Conservation (phyloP, 768 basidiomycete genomes). For the Tulasnella sp. region DNA sequence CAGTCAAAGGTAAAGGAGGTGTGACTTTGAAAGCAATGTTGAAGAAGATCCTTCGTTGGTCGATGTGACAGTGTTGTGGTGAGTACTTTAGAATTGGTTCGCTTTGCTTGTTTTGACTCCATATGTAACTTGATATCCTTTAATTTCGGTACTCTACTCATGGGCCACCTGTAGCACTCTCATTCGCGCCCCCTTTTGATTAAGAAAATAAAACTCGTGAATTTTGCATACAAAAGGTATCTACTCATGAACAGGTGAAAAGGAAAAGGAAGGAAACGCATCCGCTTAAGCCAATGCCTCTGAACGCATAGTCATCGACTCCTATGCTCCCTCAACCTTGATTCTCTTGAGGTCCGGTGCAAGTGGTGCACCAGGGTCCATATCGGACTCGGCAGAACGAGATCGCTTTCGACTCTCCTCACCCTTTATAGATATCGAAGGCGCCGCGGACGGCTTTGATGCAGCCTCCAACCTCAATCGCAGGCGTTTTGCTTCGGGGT, state of each 20-base stretch:
- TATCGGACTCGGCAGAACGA: constrained; percentile 2
- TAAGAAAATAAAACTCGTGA: not conserved
- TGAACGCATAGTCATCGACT: constrained; percentile 10
- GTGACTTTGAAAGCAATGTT: constrained; percentile 78
- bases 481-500: constrained; percentile 14
- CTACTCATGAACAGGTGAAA: not conserved
- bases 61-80: not conserved
- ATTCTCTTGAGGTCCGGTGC: not conserved
- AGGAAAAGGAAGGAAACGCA: not conserved
- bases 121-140: constrained; percentile 9
- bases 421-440: not conserved
- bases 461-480: constrained; percentile 22
- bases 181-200: not conserved
- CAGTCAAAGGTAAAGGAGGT: constrained; percentile 58
- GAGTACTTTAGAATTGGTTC: not conserved
- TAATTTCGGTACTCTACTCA: not conserved
- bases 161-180: not conserved
- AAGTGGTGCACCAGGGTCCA: not conserved
- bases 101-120: not conserved
- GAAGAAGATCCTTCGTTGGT: constrained; percentile 61
- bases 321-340: not conserved
- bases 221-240: not conserved
- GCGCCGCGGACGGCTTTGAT: not conserved
- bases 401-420: not conserved
- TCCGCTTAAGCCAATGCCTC: not conserved